Percentiles rank a stretch among this genome's conserved stretches.
phyloP scores from a whole-genome alignment of 1,284 basidiomycete genomes.

The Boletus sp. region DNA sequence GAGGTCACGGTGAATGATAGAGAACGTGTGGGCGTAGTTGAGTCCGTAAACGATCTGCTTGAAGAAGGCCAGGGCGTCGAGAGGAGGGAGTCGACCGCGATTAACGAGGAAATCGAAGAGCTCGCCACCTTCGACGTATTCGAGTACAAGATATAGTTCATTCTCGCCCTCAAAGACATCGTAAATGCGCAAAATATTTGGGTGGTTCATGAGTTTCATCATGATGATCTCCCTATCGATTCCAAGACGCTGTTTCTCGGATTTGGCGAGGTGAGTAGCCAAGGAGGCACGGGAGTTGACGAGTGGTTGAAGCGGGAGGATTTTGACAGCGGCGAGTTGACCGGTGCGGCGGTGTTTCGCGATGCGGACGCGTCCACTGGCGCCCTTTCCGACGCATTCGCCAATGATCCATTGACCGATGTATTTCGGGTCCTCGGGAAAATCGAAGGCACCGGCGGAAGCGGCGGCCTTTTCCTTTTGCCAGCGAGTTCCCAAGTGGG shows the following conservation, averaged over 20 bases:
- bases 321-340: slow-evolving; percentile 96
- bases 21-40: slow-evolving; percentile 97
- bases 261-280: slow-evolving; percentile 68
- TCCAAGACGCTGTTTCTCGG: slow-evolving; percentile 86
- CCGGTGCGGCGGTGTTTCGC: slow-evolving; percentile 86
- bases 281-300: slow-evolving; percentile 75
- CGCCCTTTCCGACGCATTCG: slow-evolving; percentile 93
- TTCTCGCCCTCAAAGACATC: slow-evolving; percentile 95
- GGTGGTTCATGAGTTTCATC: slow-evolving; percentile 99
- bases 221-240: slow-evolving; percentile 98
- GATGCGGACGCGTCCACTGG: slow-evolving; percentile 93
- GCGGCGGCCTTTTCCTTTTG: slow-evolving; percentile 78
- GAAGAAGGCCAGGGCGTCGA: slow-evolving; percentile 91
- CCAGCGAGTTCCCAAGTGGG: slow-evolving; percentile 75
- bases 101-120: slow-evolving; percentile 97
- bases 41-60: slow-evolving; percentile 96
- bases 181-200: slow-evolving; percentile 93
- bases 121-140: slow-evolving; percentile 97
- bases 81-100: slow-evolving; percentile 74
- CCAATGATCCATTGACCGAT: slow-evolving; percentile 87
- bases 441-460: slow-evolving; percentile 62
- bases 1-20: slow-evolving; percentile 97
- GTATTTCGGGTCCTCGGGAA: slow-evolving; percentile 67
- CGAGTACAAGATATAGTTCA: slow-evolving; percentile 92
- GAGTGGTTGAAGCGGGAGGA: slow-evolving; percentile 86